Evolutionary conservation across 2,329 filamentous ascomycete genomes (phyloP), one percentile per base, ranked within the genome.

Genomic region (Paecilomyces fulvus): DNA sequence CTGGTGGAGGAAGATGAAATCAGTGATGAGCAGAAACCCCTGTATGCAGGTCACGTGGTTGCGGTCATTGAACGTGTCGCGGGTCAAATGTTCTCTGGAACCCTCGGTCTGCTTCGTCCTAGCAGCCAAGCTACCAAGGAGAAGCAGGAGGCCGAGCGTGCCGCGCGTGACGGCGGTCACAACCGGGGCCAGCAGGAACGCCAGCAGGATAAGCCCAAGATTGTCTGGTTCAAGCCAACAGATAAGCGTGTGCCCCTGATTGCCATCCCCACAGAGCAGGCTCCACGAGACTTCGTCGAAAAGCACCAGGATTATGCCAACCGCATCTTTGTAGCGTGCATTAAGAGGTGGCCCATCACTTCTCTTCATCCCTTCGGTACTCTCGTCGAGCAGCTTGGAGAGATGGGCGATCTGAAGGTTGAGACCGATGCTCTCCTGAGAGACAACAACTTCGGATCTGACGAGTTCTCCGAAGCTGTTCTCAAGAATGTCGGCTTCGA

Each of bases 191-290:
- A 94, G 62, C 89, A 92, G 59, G 86, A 88, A 62, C 89, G 92
- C 55, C 84, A 89, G 61, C 91, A 95, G 71, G 94, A 99, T 62
- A 96, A 96, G 77, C 94, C 94, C 61, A 99, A 99, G 85, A 99
- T 99, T 75, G 94, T 99, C 48, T 99, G 94, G 94, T 99, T 99
- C 80, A 99, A 99, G 80, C 94, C 94, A 57, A 99, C 94, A 1
- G 94, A 99, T 77, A 97, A 99, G 83, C 90, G 94, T 69, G 94
- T 99, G 51, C 94, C 94, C 52, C 80, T 99, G 63, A 99, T 99
- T 73, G 94, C 94, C 55, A 99, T 99, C 62, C 94, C 94, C 1
- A 99, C 94, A 2, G 94, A 99, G 73, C 94, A 99, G 76, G 94
- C 94, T 8, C 94, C 94, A 20, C 88, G 91, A 33, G 94, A 97